Evolutionary conservation across 2,329 filamentous ascomycete genomes (phyloP).

Genomic region (Aspergillus puulaauensis): DNA sequence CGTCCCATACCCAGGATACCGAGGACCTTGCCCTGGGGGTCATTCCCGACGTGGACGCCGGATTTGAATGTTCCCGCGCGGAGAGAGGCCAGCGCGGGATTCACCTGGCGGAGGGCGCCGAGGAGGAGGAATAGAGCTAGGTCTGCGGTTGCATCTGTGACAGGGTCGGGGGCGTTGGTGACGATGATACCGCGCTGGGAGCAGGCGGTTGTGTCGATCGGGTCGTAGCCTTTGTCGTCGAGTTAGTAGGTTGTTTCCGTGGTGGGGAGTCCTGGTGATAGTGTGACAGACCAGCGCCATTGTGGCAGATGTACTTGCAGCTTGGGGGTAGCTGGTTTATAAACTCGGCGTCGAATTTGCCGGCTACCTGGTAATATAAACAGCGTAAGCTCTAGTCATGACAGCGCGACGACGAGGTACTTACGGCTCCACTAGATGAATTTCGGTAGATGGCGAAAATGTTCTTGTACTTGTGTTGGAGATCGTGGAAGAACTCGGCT

Average conservation of each 20-base stretch:
- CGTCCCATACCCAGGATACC: neutral
- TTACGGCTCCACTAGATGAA: conserved; percentile 1
- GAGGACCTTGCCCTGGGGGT: neutral
- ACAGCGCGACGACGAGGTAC: neutral
- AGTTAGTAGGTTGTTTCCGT: neutral
- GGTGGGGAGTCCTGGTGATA: too few species aligned
- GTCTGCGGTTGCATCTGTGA: neutral
- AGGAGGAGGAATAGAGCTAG: neutral
- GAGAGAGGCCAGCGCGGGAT: neutral
- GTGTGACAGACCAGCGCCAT: conserved; percentile 60
- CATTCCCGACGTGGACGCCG: neutral
- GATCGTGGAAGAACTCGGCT: neutral
- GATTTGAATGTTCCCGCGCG: neutral
- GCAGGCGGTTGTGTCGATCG: neutral
- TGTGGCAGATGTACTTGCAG: conserved; percentile 10
- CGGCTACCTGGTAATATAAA: neutral
- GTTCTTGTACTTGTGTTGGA: neutral
- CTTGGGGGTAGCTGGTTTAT: neutral
- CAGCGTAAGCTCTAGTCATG: neutral
- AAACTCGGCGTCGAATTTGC: conserved; percentile 1
- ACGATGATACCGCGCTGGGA: neutral
- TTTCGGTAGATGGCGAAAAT: conserved; percentile 2
- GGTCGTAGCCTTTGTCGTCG: neutral
- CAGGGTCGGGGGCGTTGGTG: neutral
- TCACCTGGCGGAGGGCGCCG: neutral